Evolutionary conservation across 2,329 filamentous ascomycete species (phyloP).

Genomic region (Neurospora sp.): DNA sequence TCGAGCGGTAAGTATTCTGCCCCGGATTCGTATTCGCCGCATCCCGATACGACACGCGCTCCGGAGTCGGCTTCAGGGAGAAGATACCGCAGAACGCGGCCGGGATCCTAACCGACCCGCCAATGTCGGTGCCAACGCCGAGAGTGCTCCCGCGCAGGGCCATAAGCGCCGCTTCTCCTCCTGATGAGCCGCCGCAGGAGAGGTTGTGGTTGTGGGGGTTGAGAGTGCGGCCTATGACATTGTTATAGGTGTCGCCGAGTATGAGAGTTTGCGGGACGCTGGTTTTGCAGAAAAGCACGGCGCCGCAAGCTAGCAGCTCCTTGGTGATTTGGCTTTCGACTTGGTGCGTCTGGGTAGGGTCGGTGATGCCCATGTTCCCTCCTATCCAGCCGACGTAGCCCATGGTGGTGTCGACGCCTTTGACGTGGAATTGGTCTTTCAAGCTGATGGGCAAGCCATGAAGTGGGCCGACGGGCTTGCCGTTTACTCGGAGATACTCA

Average conservation of each 20-base stretch:
- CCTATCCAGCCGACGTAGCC: conserved; percentile 26
- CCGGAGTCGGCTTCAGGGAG: conserved; percentile 20
- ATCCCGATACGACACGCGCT: conserved; percentile 17
- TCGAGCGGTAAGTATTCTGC: conserved; percentile 51
- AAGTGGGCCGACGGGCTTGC: conserved; percentile 42
- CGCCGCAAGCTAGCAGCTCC: conserved; percentile 21
- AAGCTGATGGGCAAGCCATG: conserved; percentile 51
- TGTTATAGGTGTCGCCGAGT: conserved; percentile 23
- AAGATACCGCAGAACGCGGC: conserved; percentile 24
- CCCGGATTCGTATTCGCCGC: conserved; percentile 30
- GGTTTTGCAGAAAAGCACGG: conserved; percentile 22
- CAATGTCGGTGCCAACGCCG: conserved; percentile 28
- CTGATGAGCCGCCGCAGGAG: conserved; percentile 27
- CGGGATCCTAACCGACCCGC: conserved; percentile 24
- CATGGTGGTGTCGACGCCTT: conserved; percentile 37
- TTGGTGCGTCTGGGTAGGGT: conserved; percentile 9
- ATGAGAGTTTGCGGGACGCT: conserved; percentile 22
- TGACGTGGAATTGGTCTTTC: conserved; percentile 34
- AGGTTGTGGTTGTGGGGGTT: conserved; percentile 26
- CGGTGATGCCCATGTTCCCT: conserved; percentile 11
- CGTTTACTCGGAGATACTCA: conserved; percentile 29
- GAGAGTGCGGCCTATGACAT: conserved; percentile 25
- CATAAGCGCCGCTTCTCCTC: conserved; percentile 28
- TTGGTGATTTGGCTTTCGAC: conserved; percentile 20
- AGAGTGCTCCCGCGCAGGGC: conserved; percentile 24